Conservation (phyloP, 495 filamentous ascomycete genomes). For the Tuber microsphaerosporum region DNA sequence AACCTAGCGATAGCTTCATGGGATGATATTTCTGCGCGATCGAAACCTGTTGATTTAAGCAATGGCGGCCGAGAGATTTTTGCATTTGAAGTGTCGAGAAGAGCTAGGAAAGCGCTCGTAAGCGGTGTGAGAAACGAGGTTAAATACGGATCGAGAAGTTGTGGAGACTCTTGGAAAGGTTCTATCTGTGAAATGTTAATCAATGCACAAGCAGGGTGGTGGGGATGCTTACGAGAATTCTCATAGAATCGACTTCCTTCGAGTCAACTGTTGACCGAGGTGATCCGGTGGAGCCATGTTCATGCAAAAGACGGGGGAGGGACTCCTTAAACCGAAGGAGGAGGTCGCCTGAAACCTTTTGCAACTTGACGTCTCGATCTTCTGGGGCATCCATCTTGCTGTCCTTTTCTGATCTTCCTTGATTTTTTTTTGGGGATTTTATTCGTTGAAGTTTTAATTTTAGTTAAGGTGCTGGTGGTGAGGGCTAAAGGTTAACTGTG, state of each 20-base stretch:
- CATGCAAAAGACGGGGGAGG: conserved; percentile 41
- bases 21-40: conserved; percentile 50
- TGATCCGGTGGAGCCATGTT: conserved; percentile 4
- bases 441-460: not conserved
- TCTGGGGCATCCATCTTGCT: conserved; percentile 41
- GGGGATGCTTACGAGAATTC: conserved; percentile 42
- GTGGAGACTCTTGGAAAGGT: conserved; percentile 90
- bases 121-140: conserved; percentile 64
- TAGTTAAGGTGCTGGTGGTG: not conserved
- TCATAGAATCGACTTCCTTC: conserved; percentile 12
- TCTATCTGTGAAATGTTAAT: conserved; percentile 57
- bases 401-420: not conserved
- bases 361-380: conserved; percentile 65
- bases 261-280: conserved; percentile 6
- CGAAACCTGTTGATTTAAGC: conserved; percentile 40
- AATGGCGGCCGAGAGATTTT: conserved; percentile 16
- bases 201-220: not conserved
- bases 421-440: not conserved
- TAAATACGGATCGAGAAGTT: conserved; percentile 87
- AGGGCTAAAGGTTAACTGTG: conserved; percentile 11
- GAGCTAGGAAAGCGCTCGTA: conserved; percentile 65
- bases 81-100: conserved; percentile 43
- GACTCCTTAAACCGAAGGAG: conserved; percentile 57
- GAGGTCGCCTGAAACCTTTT: conserved; percentile 61
- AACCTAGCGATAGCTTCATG: conserved; percentile 66